phyloP scores from a whole-genome alignment of 129 eudicot species.

The Artemisia annua region DNA sequence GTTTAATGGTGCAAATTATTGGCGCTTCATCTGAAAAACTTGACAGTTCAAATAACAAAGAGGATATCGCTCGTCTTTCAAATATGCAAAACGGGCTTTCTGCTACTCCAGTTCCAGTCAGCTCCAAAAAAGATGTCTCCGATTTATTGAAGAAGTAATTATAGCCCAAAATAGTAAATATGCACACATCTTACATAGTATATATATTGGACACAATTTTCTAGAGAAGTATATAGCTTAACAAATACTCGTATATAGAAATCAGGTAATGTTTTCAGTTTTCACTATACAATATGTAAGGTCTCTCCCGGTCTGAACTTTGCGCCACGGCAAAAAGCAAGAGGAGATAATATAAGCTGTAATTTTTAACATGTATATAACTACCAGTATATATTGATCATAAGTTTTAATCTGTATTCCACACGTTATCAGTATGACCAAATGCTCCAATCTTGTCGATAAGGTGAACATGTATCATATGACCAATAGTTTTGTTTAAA shows the following conservation, averaged over 20 bases:
- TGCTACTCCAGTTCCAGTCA: conserved; percentile 50
- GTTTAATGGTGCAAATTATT: conserved; percentile 75
- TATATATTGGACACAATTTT: background rate
- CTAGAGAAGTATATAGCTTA: conserved; percentile 3
- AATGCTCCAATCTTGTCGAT: too few species aligned
- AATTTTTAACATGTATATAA: background rate
- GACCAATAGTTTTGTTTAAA: too few species aligned
- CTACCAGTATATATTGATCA: background rate
- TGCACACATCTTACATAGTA: background rate
- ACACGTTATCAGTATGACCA: too few species aligned
- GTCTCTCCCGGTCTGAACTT: background rate
- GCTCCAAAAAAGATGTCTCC: conserved; percentile 41
- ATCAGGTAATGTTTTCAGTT: background rate
- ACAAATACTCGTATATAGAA: background rate
- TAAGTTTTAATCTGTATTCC: background rate
- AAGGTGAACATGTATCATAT: too few species aligned
- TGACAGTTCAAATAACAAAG: conserved; percentile 22
- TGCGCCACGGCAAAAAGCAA: conserved; percentile 3
- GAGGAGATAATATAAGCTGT: conserved; percentile 1
- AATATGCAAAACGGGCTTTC: conserved; percentile 45
- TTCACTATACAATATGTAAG: too few species aligned
- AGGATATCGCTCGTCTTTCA: conserved; percentile 28
- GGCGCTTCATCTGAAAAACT: conserved; percentile 45
- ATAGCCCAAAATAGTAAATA: background rate
- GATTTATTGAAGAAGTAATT: conserved; percentile 39